Percentiles rank a stretch among this genome's conserved stretches.
Conservation (phyloP, 441 rosid genomes). For the Cnidoscolus chayamansa region DNA sequence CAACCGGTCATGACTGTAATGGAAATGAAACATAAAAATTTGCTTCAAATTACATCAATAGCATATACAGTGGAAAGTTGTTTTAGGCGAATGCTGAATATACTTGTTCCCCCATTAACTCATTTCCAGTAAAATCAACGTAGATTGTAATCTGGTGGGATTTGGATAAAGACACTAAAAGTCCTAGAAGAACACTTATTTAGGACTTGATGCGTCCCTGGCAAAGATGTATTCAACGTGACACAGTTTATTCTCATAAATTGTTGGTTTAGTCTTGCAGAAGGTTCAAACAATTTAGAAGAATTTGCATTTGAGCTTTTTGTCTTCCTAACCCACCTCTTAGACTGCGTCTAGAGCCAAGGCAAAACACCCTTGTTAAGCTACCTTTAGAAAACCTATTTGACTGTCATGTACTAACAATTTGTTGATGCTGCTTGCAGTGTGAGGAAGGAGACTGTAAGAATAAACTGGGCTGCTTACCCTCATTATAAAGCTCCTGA, state of each 20-base stretch:
- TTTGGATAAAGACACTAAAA: not conserved
- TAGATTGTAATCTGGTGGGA: not conserved
- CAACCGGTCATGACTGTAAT: not conserved
- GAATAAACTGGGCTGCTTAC: conserved; percentile 89
- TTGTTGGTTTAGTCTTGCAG: not conserved
- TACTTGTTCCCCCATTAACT: not conserved
- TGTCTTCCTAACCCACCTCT: not conserved
- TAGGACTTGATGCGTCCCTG: not conserved
- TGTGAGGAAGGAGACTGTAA: conserved; percentile 54
- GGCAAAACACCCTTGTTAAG: not conserved
- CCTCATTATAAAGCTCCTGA: conserved; percentile 84
- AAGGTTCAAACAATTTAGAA: not conserved
- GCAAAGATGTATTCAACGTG: not conserved
- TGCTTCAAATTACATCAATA: not conserved
- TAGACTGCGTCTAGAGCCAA: not conserved
- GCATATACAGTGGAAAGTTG: not conserved
- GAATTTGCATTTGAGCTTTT: not conserved
- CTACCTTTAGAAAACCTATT: not conserved
- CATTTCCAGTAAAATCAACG: not conserved
- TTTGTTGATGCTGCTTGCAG: conserved; percentile 29
- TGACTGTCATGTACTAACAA: conserved; percentile 19
- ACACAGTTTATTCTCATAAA: not conserved
- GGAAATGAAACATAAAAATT: not conserved
- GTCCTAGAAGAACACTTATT: too few relatives aligned
- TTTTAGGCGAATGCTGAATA: not conserved